Base-by-base conservation (phyloP, 1,284 basidiomycete genomes). In the Puccinia hordei region DNA sequence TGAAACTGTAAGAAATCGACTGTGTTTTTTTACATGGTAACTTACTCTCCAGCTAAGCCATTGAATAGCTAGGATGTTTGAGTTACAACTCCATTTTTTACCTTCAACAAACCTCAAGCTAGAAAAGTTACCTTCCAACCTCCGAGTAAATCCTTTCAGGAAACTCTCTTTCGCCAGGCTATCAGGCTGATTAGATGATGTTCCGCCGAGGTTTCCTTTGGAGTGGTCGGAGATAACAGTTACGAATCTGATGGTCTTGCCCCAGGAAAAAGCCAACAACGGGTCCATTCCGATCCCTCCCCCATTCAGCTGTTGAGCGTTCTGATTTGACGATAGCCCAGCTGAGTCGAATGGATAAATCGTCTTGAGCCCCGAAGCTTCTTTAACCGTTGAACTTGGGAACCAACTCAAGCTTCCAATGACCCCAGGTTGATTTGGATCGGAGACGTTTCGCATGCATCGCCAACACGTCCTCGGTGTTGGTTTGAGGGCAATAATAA, bases 381-480 rank as follows among this genome's bases (percentile, higher is more conserved):
- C 77, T 24, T 79, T 57, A 22, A 79, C 59, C n/a, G 53, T 55
- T 13, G 66, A 57, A 51, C 66, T 61, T n/a, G 77, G 77, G 44
- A 79, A 79, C 77, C 77, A 79, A 79, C 68, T 57, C 27, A 79
- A 44, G 59, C 66, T 72, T 27, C 77, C 77, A 61, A 73, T 33
- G 51, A 51, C 15, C 30, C 41, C 57, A 9, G 53, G 19, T 65
- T 81, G 77, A 72, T 71, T 61, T 9, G 77, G 27, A 72, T 71
- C 55, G 4, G 65, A 59, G n/a, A 63, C 12, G 27, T 59, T 71
- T 55, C 46, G 55, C 35, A 66, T 87, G 77, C 89, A 90, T 83
- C 94, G 91, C 84, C 93, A 93, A 94, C 95, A 98, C 0, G 96
- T 99, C 83, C 93, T 91, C 2, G 97, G 92, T 0, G 90, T 89